A percentile compares a stretch with the other conserved stretches of the same genome.
Evolutionary conservation across 2,329 filamentous ascomycete genomes (phyloP).

Genomic region (Phyllosticta ampelicida): DNA sequence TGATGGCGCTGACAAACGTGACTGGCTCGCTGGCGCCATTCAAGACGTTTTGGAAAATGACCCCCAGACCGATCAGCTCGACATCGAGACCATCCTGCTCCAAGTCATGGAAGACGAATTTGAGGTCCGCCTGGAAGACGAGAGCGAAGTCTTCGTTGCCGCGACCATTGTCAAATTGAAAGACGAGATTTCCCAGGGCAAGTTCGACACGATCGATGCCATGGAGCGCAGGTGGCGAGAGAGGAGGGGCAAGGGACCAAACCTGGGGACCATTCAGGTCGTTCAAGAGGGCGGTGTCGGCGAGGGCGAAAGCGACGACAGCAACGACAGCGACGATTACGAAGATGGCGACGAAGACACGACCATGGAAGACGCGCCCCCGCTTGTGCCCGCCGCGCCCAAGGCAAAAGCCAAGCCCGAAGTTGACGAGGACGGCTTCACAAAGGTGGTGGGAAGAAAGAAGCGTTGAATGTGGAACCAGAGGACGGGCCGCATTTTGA

Average conservation of each 20-base stretch:
- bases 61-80: constrained; percentile 58
- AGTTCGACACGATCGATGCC: constrained; percentile 53
- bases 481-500: constrained; percentile 7
- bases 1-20: constrained; percentile 74
- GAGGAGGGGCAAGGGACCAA: constrained; percentile 45
- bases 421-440: constrained; percentile 33
- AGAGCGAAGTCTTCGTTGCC: constrained; percentile 66
- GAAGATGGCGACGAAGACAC: constrained; percentile 26
- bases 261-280: constrained; percentile 36
- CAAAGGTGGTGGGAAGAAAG: constrained; percentile 31
- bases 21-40: constrained; percentile 88
- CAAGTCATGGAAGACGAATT: constrained; percentile 96
- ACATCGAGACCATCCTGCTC: constrained; percentile 74
- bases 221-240: constrained; percentile 54
- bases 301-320: constrained; percentile 28
- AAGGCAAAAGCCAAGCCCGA: constrained; percentile 27
- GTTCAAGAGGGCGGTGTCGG: constrained; percentile 47
- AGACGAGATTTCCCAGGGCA: constrained; percentile 48
- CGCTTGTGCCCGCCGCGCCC: constrained; percentile 18
- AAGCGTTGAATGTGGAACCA: constrained; percentile 19
- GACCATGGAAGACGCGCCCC: constrained; percentile 28
- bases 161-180: constrained; percentile 58
- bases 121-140: constrained; percentile 84
- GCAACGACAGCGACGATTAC: constrained; percentile 43
- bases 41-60: constrained; percentile 59